Conservation (phyloP, 768 basidiomycete species). For the Kwoniella heveanensis region DNA sequence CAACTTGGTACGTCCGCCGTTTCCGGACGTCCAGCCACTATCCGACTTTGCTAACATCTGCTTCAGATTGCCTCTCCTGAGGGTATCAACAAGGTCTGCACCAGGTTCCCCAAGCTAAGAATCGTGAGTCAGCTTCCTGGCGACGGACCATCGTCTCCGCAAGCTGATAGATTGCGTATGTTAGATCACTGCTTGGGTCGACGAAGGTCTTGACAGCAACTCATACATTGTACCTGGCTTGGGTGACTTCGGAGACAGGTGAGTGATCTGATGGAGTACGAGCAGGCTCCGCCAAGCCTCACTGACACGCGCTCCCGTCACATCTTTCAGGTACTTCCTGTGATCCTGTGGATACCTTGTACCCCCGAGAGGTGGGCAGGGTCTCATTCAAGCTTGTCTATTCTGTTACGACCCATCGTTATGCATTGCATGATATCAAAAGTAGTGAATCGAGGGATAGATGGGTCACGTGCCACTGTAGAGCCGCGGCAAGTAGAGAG, state of each 20-base stretch:
- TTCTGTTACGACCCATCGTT: background rate
- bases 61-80: slow-evolving; percentile 82
- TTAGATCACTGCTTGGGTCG: slow-evolving; percentile 94
- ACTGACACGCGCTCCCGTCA: no score
- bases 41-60: background rate
- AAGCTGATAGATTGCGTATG: background rate
- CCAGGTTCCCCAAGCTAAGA: slow-evolving; percentile 71
- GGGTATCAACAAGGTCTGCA: slow-evolving; percentile 78
- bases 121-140: slow-evolving; percentile 64
- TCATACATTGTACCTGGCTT: slow-evolving; percentile 89
- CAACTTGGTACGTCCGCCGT: slow-evolving; percentile 67
- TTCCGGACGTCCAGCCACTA: background rate
- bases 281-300: no score
- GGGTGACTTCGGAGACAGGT: slow-evolving; percentile 90
- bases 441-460: background rate
- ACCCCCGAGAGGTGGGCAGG: no score
- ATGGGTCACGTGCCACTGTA: background rate
- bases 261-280: slow-evolving; percentile 17
- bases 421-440: background rate
- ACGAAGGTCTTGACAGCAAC: slow-evolving; percentile 85
- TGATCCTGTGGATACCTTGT: slow-evolving; percentile 9
- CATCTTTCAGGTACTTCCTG: slow-evolving; percentile 33
- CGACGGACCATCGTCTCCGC: background rate
- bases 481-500: no score
- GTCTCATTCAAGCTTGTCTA: background rate